Evolutionary conservation across 306 rosid species (phyloP).

Genomic region (Fagus crenata): DNA sequence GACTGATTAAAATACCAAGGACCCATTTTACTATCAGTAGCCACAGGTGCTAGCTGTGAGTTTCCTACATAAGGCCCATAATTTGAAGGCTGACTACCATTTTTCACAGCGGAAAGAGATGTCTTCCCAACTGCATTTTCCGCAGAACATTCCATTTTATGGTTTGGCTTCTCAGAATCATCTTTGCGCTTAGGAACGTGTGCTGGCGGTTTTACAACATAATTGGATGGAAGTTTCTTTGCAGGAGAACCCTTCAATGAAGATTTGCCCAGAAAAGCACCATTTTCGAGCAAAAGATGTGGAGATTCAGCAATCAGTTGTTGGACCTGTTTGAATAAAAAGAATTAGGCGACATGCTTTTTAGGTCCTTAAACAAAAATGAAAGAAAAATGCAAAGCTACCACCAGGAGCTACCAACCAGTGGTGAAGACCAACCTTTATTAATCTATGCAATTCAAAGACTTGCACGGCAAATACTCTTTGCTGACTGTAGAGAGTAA

Average conservation of each 20-base stretch:
- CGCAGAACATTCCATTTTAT: conserved; percentile 75
- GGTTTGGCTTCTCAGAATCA: conserved; percentile 54
- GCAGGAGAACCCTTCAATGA: conserved; percentile 49
- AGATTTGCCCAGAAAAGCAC: conserved; percentile 62
- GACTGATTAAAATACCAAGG: conserved; percentile 75
- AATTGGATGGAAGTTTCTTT: conserved; percentile 51
- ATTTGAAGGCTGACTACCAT: conserved; percentile 55
- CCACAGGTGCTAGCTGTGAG: conserved; percentile 39
- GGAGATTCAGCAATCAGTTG: conserved; percentile 87
- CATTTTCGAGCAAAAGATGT: conserved; percentile 65
- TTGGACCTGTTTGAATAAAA: conserved; percentile 75
- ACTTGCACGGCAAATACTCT: conserved; percentile 76
- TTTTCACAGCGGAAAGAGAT: conserved; percentile 53
- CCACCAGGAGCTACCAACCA: conserved; percentile 22
- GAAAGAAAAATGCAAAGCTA: conserved; percentile 25
- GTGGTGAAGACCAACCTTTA: conserved; percentile 52
- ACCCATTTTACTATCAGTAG: conserved; percentile 51
- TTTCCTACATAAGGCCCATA: conserved; percentile 49
- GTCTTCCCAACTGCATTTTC: conserved; percentile 85
- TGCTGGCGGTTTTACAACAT: conserved; percentile 41
- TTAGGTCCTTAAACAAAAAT: conserved; percentile 17
- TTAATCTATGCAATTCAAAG: conserved; percentile 73
- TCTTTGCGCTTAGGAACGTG: conserved; percentile 45
- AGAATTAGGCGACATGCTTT: conserved; percentile 17
- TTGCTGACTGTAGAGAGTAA: conserved; percentile 80